Base-by-base conservation (phyloP, 352 stramenopile species). In the Phytophthora hibernalis region DNA sequence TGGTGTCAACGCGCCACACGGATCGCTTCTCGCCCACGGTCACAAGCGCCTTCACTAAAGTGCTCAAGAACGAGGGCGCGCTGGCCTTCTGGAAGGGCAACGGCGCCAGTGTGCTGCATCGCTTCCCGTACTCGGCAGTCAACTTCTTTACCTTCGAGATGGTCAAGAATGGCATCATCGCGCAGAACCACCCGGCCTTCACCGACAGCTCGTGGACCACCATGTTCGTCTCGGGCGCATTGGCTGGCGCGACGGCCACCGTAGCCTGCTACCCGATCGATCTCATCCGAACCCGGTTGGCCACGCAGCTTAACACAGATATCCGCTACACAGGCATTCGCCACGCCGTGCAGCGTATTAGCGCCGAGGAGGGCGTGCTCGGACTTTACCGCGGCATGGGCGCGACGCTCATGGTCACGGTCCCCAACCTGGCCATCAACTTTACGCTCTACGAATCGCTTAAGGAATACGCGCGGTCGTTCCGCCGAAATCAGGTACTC, bases 121-220 rank as follows among this genome's bases (percentile, higher is more conserved):
- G 96, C 16, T 98, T 99, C 76, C 96, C 96, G 48, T 99, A 98
- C 74, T 98, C 92, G 42, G 96, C 95, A 0, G 97, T 98, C 61
- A 98, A 99, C 60, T 99, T 99, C 74, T 98, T 95, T 69, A 95
- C 95, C 38, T 99, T 98, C 63, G 96, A 99, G 77, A 85, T 93
- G 83, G 63, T 96, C 82, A 94, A 89, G 85, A 80, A 81, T 73
- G 65, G 70, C 28, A 84, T 94, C 54, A 84, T 92, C 50, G 72
- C 82, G 21, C 76, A 89, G 45, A 63, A 90, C 51, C 69, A 92
- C 64, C 76, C 85, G 40, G 64, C 56, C 8, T 91, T 97, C 61
- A 80, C 87, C n/a, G 72, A 92, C 8, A 90, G 59, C 43, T 85
- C 80, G 48, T 91, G 81, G 76, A 89, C 71, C 15, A 93, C 84